Conservation (phyloP, 768 basidiomycete genomes). For the Suillus subalutaceus region DNA sequence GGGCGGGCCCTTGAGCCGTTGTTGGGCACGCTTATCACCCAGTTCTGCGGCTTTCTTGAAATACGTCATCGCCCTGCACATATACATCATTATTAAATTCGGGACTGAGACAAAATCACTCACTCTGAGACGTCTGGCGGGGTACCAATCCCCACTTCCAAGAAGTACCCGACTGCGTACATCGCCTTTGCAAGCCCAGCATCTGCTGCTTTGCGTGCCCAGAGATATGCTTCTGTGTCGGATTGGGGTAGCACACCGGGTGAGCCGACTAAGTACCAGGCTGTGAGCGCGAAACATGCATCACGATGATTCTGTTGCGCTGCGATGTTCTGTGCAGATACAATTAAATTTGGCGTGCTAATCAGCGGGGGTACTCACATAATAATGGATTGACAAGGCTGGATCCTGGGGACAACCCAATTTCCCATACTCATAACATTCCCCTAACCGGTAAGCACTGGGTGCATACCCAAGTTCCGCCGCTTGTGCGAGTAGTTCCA, state of each 20-base stretch:
- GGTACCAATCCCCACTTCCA: conserved; percentile 92
- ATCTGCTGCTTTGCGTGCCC: conserved; percentile 96
- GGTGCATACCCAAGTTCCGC: conserved; percentile 96
- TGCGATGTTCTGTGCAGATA: conserved; percentile 79
- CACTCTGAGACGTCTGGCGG: conserved; percentile 66
- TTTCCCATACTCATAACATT: conserved; percentile 99
- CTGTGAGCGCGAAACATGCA: conserved; percentile 96
- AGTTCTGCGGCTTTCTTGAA: conserved; percentile 90
- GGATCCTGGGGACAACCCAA: conserved; percentile 98
- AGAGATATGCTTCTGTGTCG: conserved; percentile 96
- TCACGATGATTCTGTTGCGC: conserved; percentile 97
- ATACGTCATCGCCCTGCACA: conserved; percentile 66
- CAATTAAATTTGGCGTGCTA: neutral
- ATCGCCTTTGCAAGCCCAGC: conserved; percentile 91
- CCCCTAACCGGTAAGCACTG: conserved; percentile 92
- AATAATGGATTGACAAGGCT: conserved; percentile 97
- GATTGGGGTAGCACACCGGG: conserved; percentile 97
- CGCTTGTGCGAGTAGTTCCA: conserved; percentile 92
- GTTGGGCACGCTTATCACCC: conserved; percentile 91
- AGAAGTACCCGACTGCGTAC: conserved; percentile 98
- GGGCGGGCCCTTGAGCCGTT: conserved; percentile 71
- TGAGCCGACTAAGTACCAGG: conserved; percentile 99
- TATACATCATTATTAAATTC: conserved; percentile 5
- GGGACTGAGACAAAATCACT: conserved; percentile 31
- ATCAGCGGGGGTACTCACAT: conserved; percentile 64